Evolutionary conservation across 352 stramenopile genomes (phyloP).

Genomic region (Ophiocytium majus): DNA sequence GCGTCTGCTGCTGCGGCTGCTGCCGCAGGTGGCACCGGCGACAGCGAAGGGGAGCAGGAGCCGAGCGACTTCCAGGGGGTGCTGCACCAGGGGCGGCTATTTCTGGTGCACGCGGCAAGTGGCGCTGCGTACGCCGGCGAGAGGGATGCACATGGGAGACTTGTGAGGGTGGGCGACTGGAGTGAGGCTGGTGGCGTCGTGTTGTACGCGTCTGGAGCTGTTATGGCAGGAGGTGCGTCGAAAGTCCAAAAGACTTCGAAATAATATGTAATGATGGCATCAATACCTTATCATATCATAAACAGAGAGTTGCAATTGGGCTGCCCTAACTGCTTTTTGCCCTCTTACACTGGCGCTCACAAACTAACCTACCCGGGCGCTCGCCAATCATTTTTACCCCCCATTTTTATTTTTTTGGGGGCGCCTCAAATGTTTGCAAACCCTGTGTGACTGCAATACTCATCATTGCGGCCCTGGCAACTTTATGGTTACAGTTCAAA

Average conservation of each 20-base stretch:
- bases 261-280: neutral
- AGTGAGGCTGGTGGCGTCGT: slow-evolving; percentile 19
- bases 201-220: neutral
- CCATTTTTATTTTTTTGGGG: too few species aligned
- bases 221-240: neutral
- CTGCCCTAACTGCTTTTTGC: neutral
- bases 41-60: neutral
- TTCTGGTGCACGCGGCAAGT: slow-evolving; percentile 29
- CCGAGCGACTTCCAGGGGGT: slow-evolving; percentile 37
- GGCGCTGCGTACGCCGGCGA: slow-evolving; percentile 35
- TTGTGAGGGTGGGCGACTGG: slow-evolving; percentile 42
- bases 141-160: slow-evolving; percentile 27
- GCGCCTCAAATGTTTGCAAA: too few species aligned
- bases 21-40: too few species aligned
- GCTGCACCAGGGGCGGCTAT: slow-evolving; percentile 38
- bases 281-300: neutral
- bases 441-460: too few species aligned
- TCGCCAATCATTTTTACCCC: too few species aligned
- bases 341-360: neutral
- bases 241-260: slow-evolving; percentile 12
- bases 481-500: too few species aligned
- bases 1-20: neutral
- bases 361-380: too few species aligned
- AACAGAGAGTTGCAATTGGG: neutral
- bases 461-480: too few species aligned